These are phyloP conservation scores for Alternaria sp. DNA, from an alignment of 2,329 filamentous ascomycete species.

Conservation along the genomic window DNA sequence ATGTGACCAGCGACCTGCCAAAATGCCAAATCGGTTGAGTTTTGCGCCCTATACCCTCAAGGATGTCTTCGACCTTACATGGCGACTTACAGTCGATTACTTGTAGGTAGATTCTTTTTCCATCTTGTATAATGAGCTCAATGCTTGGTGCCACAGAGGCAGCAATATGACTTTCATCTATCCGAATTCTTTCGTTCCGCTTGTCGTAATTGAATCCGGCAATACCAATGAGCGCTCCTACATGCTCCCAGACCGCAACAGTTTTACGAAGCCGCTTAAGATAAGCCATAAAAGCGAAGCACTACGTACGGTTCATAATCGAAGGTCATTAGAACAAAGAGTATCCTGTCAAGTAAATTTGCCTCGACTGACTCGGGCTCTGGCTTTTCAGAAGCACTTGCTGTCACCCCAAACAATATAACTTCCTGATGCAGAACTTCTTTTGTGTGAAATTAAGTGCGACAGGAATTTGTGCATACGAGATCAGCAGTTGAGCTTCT, in stretches of 20 bases:
- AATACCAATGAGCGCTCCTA: background rate
- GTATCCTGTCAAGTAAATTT: too few species aligned
- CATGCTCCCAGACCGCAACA: background rate
- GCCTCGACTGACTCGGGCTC: too few species aligned
- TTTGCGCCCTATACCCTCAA: background rate
- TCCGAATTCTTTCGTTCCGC: background rate
- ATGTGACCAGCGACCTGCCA: background rate
- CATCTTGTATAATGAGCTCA: background rate
- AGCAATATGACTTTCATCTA: background rate
- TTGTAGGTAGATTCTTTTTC: background rate
- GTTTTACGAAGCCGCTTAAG: background rate
- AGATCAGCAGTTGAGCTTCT: background rate
- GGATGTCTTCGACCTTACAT: background rate
- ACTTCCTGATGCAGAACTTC: too few species aligned
- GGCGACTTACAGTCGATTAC: background rate
- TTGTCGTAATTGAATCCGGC: background rate
- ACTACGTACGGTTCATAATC: too few species aligned
- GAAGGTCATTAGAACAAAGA: too few species aligned
- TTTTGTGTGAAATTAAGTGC: background rate
- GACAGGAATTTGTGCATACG: background rate
- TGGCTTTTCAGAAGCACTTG: too few species aligned
- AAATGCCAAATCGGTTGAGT: background rate
- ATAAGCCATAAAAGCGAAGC: background rate
- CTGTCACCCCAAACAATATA: too few species aligned
- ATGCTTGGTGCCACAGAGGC: background rate